Evolutionary conservation across 176 grass and related monocot genomes (phyloP), one percentile per base, ranked within the genome.

Genomic region (Ananas comosus): DNA sequence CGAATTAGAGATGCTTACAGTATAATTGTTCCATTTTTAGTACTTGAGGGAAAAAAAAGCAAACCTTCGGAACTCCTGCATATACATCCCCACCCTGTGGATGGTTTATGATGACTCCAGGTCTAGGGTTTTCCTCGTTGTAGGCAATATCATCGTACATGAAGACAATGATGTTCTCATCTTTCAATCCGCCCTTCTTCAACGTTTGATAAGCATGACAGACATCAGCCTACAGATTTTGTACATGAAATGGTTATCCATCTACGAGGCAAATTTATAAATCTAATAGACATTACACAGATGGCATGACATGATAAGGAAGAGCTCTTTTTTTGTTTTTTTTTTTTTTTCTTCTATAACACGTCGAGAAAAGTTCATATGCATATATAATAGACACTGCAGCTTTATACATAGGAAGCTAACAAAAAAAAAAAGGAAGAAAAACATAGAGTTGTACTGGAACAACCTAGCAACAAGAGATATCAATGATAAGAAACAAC

Each of bases 141-240:
- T 91, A 22, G 5, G 94, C 94, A 73, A 99, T 99, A 65, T 97
- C 94, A 13, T 97, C 87, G 19, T 97, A 97, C 94, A 97, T 97
- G 81, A 97, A 97, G 64, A 97, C 78, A 19, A 93, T 85, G 78
- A 97, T 97, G 56, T 97, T 97, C 74, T 93, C 84, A 27, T 97
- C 89, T 71, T 90, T 97, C 64, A 97, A 79, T 63, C 94, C 94
- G 0, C 94, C 94, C 51, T 90, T 90, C 82, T 93, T 99, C 94
- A 99, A 78, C 58, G 93, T 83, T 80, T 99, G 94, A 80, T 99
- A 99, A 29, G 94, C 94, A 77, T 99, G 94, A 63, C 94, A 99
- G 65, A 99, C 53, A 64, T 99, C 94, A 2, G 94, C 94, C 94
- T 99, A 79, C 51, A 71, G 70, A 57, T 61, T 16, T 61, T 61